Evolutionary conservation across 108 stramenopile species (phyloP), one percentile per base, ranked within the genome.

Genomic region (Bacterosira constricta): DNA sequence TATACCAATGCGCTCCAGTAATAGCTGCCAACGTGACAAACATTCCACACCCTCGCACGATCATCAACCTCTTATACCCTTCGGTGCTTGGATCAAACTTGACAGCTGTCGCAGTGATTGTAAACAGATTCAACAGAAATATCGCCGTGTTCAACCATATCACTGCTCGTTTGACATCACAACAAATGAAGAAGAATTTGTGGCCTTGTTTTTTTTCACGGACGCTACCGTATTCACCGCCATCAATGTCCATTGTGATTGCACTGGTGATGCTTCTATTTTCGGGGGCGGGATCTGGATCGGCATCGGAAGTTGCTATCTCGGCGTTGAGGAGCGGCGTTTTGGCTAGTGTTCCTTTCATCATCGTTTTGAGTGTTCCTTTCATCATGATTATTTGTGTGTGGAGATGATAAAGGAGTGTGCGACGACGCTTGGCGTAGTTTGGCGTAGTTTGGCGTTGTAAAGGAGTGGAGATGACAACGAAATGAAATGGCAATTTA

Each of bases 1-100:
- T 58, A 34, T 69, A 69, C 68, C 68, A 69, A 9, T 32, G 32
- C 39, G 68, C 57, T 4, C 68, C 68, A 13, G 58, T 21, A 0
- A 69, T 13, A 0, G 56, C 45, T 21, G 31, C 12, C 2, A 42
- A 4, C 21, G 34, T 31, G n/a, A 69, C 26, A 37, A 69, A 69
- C 3, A 69, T 35, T 2, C 52, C 53, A 32, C 67, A 69, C 6
- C 25, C 41, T 4, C 18, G 55, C 39, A 41, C n/a, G 2, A 69
- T 20, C 23, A 69, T 54, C 2, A 5, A 21, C 0, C 1, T 3
- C 11, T 0, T 15, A 27, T 15, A 61, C 7, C 36, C 36, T 1
- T 61, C 59, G 1, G 59, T 10, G 1, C 1, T 27, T 18, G 36
- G 7, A n/a, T 59, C 23, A 17, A 4, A 0, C 17, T 17, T 2